These are phyloP conservation scores for Yarrowia keelungensis DNA, from an alignment of 805 yeast species.

Conservation along the genomic window DNA sequence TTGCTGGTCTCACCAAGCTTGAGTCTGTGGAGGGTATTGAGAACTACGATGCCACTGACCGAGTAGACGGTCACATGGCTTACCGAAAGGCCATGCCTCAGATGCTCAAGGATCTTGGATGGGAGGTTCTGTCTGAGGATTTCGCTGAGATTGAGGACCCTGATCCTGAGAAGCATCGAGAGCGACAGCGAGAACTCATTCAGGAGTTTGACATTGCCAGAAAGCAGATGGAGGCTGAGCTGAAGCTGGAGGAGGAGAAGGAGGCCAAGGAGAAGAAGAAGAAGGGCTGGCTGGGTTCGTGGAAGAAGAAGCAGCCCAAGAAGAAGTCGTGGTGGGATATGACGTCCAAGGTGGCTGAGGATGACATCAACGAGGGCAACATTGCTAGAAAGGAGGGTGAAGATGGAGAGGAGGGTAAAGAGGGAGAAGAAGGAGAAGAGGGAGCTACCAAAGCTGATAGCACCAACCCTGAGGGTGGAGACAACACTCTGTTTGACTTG, in stretches of 20 bases:
- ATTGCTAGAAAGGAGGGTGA: constrained; percentile 53
- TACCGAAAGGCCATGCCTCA: constrained; percentile 93
- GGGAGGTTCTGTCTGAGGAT: constrained; percentile 87
- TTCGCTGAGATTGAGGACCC: constrained; percentile 96
- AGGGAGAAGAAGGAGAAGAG: not conserved
- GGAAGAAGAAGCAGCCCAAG: constrained; percentile 58
- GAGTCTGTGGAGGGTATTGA: constrained; percentile 66
- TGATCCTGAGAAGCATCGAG: constrained; percentile 83
- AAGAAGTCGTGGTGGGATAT: constrained; percentile 66
- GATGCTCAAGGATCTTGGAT: constrained; percentile 68
- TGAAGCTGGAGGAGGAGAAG: constrained; percentile 41
- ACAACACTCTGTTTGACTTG: constrained; percentile 51
- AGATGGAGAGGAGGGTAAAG: constrained; percentile 41
- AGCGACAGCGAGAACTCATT: constrained; percentile 76
- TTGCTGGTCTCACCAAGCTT: constrained; percentile 86
- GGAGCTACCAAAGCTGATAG: not conserved
- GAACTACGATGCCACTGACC: constrained; percentile 84
- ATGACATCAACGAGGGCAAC: constrained; percentile 50
- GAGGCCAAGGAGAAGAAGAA: constrained; percentile 50
- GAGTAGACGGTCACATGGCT: constrained; percentile 96
- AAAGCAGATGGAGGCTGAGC: constrained; percentile 56
- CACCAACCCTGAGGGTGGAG: constrained; percentile 55
- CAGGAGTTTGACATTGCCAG: constrained; percentile 87
- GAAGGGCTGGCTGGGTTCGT: constrained; percentile 49
- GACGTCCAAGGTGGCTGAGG: constrained; percentile 52